Base-by-base conservation (phyloP, 2,329 filamentous ascomycete genomes). In the Penicillium sp. region DNA sequence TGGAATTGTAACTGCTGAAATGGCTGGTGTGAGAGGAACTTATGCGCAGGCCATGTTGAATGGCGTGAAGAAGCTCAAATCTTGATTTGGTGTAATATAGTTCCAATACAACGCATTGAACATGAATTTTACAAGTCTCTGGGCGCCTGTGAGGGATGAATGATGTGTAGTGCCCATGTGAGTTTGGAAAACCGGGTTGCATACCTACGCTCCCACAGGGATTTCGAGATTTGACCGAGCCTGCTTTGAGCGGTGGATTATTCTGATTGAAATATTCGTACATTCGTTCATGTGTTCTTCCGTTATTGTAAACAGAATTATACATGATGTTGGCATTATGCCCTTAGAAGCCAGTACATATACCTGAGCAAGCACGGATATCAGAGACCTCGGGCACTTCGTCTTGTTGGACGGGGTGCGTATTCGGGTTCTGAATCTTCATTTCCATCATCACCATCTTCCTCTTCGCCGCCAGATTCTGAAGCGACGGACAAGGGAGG, bases 1-100 rank as follows among this genome's bases (percentile, higher is more conserved):
- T 14, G 83, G 83, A 0, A 65, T 86, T 56, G 66, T 84, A 63
- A 81, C 82, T 24, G 69, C 86, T 14, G 83, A 86, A 68, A 82
- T 84, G 62, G 80, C 79, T 3, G 76, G 73, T 1, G 75, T 84
- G 10, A 74, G 82, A 62, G 82, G 81, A 1, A 75, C 75, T 2
- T 75, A 84, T 36, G 75, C 81, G 3, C 78, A 78, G 55, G 79
- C 81, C 16, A 76, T 85, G 13, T 40, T 40, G 38, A 40, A 21
- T n/a, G 38, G 38, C 2, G 38, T 40, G 38, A 40, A 40, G 38
- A 40, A 40, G 38, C 38, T 40, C 7, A 40, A 40, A n/a, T 40
- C 38, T 10, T 40, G 16, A 40, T 18, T 1, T 27, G 24, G 24
- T 27, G 5, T 5, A 27, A 27, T 27, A 6, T 6, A 0, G 24